A percentile compares a stretch with the other conserved stretches of the same genome.
Conservation (phyloP, 106 monocot species). For the Phalaenopsis equestris region DNA sequence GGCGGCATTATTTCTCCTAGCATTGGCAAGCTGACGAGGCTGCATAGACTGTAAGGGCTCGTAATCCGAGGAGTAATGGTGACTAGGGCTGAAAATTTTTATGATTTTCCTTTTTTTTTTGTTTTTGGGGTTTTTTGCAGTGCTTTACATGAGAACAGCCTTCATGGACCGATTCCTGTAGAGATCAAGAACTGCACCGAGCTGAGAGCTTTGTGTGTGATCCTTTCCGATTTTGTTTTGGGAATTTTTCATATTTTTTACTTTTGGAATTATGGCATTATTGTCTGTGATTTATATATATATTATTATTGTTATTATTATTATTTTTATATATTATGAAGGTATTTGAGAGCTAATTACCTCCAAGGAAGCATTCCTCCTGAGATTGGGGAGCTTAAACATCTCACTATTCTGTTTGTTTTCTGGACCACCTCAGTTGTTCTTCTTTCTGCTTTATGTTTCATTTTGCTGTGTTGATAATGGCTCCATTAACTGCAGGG, state of each 20-base stretch:
- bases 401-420: conserved; percentile 70
- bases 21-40: conserved; percentile 77
- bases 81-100: not conserved
- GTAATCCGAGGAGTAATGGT: not conserved
- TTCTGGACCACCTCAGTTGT: not conserved
- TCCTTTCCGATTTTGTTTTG: not conserved
- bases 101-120: not conserved
- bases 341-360: conserved; percentile 86
- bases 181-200: conserved; percentile 80
- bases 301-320: not conserved
- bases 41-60: conserved; percentile 70
- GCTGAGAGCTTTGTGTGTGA: conserved; percentile 67
- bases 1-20: conserved; percentile 74
- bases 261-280: not conserved
- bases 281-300: not conserved
- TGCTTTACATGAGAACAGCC: conserved; percentile 83
- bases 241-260: not conserved
- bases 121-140: conserved; percentile 22
- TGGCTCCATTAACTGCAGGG: conserved; percentile 34
- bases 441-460: not conserved
- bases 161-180: conserved; percentile 72
- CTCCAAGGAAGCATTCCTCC: conserved; percentile 82
- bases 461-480: not conserved
- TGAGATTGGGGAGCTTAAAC: conserved; percentile 58
- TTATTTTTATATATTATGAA: conserved; percentile 18